A percentile compares a stretch with the other conserved stretches of the same genome.
Conservation (phyloP, 2,329 filamentous ascomycete genomes). For the Exophiala bonariae region DNA sequence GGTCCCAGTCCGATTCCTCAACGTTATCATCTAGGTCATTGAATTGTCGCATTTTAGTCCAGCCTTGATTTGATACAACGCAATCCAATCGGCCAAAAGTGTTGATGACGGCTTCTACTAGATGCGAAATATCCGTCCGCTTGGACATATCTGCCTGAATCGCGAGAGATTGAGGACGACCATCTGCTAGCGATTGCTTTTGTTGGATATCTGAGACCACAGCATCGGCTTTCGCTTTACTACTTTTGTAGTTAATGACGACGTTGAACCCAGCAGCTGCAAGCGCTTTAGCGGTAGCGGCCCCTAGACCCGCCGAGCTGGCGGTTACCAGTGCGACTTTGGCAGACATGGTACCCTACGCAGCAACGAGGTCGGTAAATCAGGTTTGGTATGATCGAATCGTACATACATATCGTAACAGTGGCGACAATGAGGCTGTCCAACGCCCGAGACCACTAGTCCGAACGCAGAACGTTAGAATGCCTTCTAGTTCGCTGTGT, state of each 20-base stretch:
- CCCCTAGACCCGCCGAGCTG: constrained; percentile 20
- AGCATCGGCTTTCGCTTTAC: constrained; percentile 8
- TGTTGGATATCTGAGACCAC: constrained; percentile 9
- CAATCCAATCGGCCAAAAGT: constrained; percentile 47
- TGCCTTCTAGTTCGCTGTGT: too few species aligned
- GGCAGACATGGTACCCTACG: constrained; percentile 9
- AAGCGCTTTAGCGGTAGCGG: constrained; percentile 8
- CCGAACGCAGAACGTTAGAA: too few species aligned
- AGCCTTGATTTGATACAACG: constrained; percentile 41
- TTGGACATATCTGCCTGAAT: constrained; percentile 19
- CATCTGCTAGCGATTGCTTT: neutral
- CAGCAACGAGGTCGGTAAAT: neutral
- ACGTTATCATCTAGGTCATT: constrained; percentile 20
- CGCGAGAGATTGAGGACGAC: constrained; percentile 10
- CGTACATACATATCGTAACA: too few species aligned
- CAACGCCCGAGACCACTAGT: too few species aligned
- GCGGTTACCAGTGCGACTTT: constrained; percentile 25
- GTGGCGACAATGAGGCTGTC: too few species aligned
- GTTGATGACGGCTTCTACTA: constrained; percentile 42
- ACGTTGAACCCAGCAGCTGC: neutral
- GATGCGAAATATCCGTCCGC: constrained; percentile 28
- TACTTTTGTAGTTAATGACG: constrained; percentile 14
- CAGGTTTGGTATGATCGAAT: neutral
- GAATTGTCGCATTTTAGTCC: constrained; percentile 38
- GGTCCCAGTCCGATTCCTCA: constrained; percentile 58